Evolutionary conservation across 441 rosid genomes (phyloP), one percentile per base, ranked within the genome.

Genomic region (Erodium texanum): DNA sequence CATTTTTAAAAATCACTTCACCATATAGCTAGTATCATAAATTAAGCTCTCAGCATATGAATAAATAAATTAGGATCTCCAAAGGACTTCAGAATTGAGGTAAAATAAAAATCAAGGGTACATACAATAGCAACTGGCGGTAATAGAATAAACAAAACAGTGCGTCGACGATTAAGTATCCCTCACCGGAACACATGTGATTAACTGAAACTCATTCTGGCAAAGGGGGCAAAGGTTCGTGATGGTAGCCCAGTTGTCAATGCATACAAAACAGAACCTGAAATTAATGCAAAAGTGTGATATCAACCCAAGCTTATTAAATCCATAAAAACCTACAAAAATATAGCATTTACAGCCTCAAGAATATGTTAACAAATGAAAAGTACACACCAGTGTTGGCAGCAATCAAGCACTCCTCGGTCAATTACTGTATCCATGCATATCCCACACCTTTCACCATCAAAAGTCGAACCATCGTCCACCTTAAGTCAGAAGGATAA

Each of bases 261-360:
- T 92, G 73, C 99, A 94, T 23, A 80, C 93, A 82, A 94, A 92
- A 81, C 98, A 94, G 76, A 94, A 94, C 98, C 99, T 94, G 85
- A 81, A 81, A 72, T 32, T 69, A 48, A 41, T 63, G 71, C 48
- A 32, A 16, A 64, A 75, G 58, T 16, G 62, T 58, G 73, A 36
- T 52, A 78, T 68, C 74, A 70, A 66, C 45, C 66, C 67, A 64
- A 23, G 29, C 48, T 20, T 10, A 24, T 24, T 54, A 54, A 54
- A 54, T 54, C 11, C 23, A 54, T 19, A 18, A 18, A 62, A 19
- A 24, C 5, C 20, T 29, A 32, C 14, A 63, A 4, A 62, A 24
- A 27, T 63, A 12, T 27, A 43, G 36, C 22, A 27, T 29, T 56
- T 56, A 56, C 34, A 61, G 64, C 34, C 64, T 61, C 27, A 24